Conservation (phyloP, 140 eudicot species). For the Oenanthe javanica region DNA sequence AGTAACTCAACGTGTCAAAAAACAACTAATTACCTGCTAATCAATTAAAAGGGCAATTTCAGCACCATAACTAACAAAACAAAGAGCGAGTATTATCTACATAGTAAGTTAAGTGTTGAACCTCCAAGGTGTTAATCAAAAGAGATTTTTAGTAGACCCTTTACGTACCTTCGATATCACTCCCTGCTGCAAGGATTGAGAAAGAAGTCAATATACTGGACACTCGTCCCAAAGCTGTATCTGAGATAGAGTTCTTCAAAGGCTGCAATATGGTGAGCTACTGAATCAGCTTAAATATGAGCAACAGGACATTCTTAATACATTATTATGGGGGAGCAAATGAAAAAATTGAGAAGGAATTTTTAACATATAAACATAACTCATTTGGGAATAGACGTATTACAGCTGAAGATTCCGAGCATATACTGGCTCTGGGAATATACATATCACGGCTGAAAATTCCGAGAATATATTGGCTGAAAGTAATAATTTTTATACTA, state of each 20-base stretch:
- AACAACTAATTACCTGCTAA: neutral
- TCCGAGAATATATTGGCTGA: neutral
- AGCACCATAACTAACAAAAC: neutral
- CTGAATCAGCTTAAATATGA: neutral
- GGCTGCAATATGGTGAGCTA: slow-evolving; percentile 28
- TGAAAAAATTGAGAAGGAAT: neutral
- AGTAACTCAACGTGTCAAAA: neutral
- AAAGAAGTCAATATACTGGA: slow-evolving; percentile 71
- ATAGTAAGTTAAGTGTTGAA: too few species aligned
- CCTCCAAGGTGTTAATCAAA: neutral
- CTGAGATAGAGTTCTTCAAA: slow-evolving; percentile 63
- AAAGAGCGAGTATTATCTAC: neutral
- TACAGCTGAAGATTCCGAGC: neutral
- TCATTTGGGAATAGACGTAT: neutral
- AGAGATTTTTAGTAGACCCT: neutral
- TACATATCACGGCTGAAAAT: too few species aligned
- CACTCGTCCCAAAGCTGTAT: slow-evolving; percentile 57
- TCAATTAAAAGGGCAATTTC: neutral
- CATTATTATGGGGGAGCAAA: neutral
- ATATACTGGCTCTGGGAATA: neutral
- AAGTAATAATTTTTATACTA: neutral
- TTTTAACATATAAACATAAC: neutral
- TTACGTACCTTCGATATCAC: slow-evolving; percentile 49
- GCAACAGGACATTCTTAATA: neutral
- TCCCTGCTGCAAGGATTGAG: slow-evolving; percentile 43